Percentiles rank a stretch among this genome's conserved stretches.
These are phyloP conservation scores for Pinus albicaulis DNA, from an alignment of 75 land plant species.

Conservation along the genomic window DNA sequence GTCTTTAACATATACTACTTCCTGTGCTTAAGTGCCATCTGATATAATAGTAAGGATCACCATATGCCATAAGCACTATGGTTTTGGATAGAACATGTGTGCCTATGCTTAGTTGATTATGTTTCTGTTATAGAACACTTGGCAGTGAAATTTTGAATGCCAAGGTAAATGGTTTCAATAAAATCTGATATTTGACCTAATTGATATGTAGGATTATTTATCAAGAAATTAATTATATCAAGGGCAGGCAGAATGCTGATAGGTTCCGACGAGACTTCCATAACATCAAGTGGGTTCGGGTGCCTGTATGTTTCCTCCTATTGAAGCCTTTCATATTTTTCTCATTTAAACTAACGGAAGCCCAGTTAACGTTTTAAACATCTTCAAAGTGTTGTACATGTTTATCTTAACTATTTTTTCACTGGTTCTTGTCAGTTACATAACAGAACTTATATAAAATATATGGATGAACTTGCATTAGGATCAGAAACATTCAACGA, in stretches of 20 bases:
- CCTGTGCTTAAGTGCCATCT: not conserved
- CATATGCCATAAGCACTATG: not conserved
- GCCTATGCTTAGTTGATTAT: not conserved
- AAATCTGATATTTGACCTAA: not conserved
- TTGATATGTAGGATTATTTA: constrained; percentile 73
- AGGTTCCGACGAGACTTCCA: constrained; percentile 91
- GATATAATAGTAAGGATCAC: not conserved
- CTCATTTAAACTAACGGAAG: not conserved
- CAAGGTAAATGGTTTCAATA: not conserved
- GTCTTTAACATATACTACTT: not conserved
- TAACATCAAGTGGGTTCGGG: constrained; percentile 92
- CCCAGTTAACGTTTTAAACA: not conserved
- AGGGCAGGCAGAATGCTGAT: constrained; percentile 97
- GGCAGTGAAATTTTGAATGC: not conserved
- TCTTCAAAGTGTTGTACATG: not conserved
- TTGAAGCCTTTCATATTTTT: not conserved
- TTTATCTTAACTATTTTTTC: not conserved
- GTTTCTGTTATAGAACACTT: not conserved
- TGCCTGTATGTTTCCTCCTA: constrained; percentile 76
- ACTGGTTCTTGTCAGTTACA: not conserved
- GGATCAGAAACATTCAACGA: not conserved
- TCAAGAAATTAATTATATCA: constrained; percentile 95
- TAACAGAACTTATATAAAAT: not conserved
- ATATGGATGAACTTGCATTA: not conserved
- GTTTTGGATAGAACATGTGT: too few relatives aligned